Conservation (phyloP, 306 rosid species). For the Trichosanthes truncata region DNA sequence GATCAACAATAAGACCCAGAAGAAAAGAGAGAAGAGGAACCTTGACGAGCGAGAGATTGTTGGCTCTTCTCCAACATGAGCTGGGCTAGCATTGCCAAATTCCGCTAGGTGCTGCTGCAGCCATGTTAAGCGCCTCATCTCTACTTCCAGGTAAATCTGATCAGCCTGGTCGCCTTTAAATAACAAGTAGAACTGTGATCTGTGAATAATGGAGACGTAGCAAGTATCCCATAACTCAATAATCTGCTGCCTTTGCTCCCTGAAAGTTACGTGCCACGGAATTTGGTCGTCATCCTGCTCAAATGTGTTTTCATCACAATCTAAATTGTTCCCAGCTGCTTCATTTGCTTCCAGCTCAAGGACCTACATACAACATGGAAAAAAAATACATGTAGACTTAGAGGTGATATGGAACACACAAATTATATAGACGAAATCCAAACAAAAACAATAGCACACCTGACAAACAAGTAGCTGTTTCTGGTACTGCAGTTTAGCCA, state of each 20-base stretch:
- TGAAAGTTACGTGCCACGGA: constrained; percentile 75
- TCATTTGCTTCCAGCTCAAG: constrained; percentile 97
- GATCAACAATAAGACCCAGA: not conserved
- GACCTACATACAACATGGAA: constrained; percentile 35
- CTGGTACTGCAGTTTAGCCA: constrained; percentile 96
- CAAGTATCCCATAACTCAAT: constrained; percentile 91
- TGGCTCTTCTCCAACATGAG: constrained; percentile 74
- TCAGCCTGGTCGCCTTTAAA: constrained; percentile 94
- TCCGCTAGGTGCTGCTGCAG: constrained; percentile 83
- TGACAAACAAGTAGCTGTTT: constrained; percentile 98
- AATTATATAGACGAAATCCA: not conserved
- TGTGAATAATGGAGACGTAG: constrained; percentile 84
- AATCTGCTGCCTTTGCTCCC: constrained; percentile 73
- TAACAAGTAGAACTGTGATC: constrained; percentile 90
- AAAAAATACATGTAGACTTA: not conserved
- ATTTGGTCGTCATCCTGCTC: constrained; percentile 52
- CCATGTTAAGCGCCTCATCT: constrained; percentile 92
- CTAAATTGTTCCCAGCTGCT: constrained; percentile 66
- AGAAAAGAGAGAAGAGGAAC: constrained; percentile 21
- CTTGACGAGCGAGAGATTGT: constrained; percentile 83
- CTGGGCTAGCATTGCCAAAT: constrained; percentile 89
- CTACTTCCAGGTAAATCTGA: constrained; percentile 95
- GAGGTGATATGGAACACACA: not conserved
- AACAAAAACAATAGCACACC: constrained; percentile 42
- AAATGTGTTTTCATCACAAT: constrained; percentile 45